Evolutionary conservation across 148 eudicot genomes (phyloP).

Genomic region (Rhododendron henanense): DNA sequence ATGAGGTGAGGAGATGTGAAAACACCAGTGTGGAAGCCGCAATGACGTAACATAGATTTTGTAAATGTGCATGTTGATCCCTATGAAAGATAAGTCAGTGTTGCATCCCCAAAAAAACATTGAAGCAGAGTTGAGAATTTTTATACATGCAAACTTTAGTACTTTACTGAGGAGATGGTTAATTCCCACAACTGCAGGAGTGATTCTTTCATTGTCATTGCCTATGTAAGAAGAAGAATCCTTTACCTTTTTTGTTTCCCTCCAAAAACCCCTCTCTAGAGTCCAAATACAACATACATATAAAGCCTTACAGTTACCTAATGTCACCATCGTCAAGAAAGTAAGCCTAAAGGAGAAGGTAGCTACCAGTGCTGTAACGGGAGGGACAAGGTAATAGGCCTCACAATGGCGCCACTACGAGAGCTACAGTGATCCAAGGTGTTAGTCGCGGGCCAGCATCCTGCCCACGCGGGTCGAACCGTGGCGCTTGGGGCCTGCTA

Average conservation of each 20-base stretch:
- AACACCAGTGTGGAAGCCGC: too few species aligned
- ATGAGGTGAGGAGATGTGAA: too few species aligned
- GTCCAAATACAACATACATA: not conserved
- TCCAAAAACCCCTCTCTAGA: not conserved
- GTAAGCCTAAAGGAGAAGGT: not conserved
- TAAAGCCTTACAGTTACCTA: not conserved
- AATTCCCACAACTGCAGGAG: not conserved
- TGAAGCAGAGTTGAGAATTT: not conserved
- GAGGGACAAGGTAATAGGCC: not conserved
- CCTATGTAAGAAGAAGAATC: not conserved
- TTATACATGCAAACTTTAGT: not conserved
- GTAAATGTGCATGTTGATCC: conserved; percentile 91
- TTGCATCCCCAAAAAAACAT: not conserved
- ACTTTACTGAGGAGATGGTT: not conserved
- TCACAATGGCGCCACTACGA: too few species aligned
- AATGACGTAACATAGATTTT: too few species aligned
- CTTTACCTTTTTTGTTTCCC: not conserved
- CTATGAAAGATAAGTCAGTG: conserved; percentile 29
- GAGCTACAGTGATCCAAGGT: too few species aligned
- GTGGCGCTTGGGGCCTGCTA: too few species aligned
- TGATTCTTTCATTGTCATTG: not conserved
- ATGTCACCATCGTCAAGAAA: not conserved
- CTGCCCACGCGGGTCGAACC: too few species aligned
- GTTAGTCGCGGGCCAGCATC: too few species aligned
- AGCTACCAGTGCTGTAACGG: not conserved